Evolutionary conservation across 2,329 filamentous ascomycete species (phyloP).

Genomic region (Lecanicillium sp.): DNA sequence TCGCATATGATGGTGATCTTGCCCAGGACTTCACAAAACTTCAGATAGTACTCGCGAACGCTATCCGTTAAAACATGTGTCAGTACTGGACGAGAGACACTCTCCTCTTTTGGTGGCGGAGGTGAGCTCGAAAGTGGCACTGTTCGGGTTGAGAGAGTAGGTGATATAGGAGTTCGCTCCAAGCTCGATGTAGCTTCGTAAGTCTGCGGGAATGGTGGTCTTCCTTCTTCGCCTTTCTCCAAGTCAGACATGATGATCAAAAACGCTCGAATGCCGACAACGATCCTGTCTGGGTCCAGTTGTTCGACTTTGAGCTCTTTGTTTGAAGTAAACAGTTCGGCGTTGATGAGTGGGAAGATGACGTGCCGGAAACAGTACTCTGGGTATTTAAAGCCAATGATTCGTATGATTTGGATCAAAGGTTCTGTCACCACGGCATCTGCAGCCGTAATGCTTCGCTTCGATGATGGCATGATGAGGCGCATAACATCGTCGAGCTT

Average conservation of each 20-base stretch:
- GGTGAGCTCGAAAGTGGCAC: slow-evolving; percentile 16
- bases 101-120: slow-evolving; percentile 45
- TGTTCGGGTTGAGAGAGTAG: slow-evolving; percentile 33
- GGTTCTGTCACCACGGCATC: slow-evolving; percentile 82
- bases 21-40: slow-evolving; percentile 90
- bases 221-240: slow-evolving; percentile 69
- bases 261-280: slow-evolving; percentile 94
- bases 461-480: slow-evolving; percentile 72
- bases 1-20: slow-evolving; percentile 96
- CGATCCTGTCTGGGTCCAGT: slow-evolving; percentile 90
- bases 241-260: slow-evolving; percentile 87
- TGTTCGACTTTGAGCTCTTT: slow-evolving; percentile 81
- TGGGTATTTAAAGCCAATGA: slow-evolving; percentile 88
- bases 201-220: slow-evolving; percentile 77
- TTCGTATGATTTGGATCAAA: slow-evolving; percentile 84
- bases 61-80: slow-evolving; percentile 60
- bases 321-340: slow-evolving; percentile 71
- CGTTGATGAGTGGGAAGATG: slow-evolving; percentile 92
- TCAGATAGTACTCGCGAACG: slow-evolving; percentile 75
- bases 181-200: slow-evolving; percentile 31
- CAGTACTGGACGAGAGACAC: slow-evolving; percentile 57
- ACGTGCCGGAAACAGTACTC: slow-evolving; percentile 89
- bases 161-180: slow-evolving; percentile 42
- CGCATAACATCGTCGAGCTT: slow-evolving; percentile 88
- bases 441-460: slow-evolving; percentile 71